Evolutionary conservation across 1,284 basidiomycete genomes (phyloP).

Genomic region (Microbotryum scabiosae): DNA sequence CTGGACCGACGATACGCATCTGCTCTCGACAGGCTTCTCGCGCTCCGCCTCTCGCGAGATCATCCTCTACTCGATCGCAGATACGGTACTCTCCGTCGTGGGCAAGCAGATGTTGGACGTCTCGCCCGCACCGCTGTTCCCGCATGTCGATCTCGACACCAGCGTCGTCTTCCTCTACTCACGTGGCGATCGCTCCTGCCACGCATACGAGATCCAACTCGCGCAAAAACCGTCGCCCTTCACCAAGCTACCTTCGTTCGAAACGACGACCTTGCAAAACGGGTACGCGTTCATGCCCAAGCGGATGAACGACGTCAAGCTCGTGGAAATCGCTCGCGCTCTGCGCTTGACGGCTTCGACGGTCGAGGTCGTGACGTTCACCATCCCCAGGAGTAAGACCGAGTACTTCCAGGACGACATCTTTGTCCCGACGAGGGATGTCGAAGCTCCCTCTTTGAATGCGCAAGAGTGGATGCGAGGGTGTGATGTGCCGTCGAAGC

Average conservation of each 20-base stretch:
- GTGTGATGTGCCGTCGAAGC: slow-evolving; percentile 13
- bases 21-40: slow-evolving; percentile 44
- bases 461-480: slow-evolving; percentile 40
- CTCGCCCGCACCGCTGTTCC: slow-evolving; percentile 45
- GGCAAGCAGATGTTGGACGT: slow-evolving; percentile 41
- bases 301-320: slow-evolving; percentile 39
- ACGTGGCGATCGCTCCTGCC: slow-evolving; percentile 44
- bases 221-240: slow-evolving; percentile 31
- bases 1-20: slow-evolving; percentile 41
- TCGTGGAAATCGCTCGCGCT: slow-evolving; percentile 62
- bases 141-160: slow-evolving; percentile 44
- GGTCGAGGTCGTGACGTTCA: slow-evolving; percentile 49
- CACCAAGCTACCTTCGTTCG: slow-evolving; percentile 40
- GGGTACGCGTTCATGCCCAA: slow-evolving; percentile 44
- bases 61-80: slow-evolving; percentile 38
- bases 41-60: slow-evolving; percentile 43
- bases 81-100: slow-evolving; percentile 26
- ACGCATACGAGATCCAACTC: slow-evolving; percentile 41
- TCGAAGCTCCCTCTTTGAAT: slow-evolving; percentile 29
- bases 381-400: slow-evolving; percentile 42
- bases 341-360: slow-evolving; percentile 74
- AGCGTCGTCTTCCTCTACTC: slow-evolving; percentile 44
- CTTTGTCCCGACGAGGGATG: slow-evolving; percentile 40
- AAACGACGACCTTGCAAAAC: slow-evolving; percentile 39
- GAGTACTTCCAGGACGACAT: slow-evolving; percentile 49